Percentiles rank a stretch among this genome's conserved stretches.
Conservation (phyloP, 129 eudicot genomes). For the Pittosporum tobira region DNA sequence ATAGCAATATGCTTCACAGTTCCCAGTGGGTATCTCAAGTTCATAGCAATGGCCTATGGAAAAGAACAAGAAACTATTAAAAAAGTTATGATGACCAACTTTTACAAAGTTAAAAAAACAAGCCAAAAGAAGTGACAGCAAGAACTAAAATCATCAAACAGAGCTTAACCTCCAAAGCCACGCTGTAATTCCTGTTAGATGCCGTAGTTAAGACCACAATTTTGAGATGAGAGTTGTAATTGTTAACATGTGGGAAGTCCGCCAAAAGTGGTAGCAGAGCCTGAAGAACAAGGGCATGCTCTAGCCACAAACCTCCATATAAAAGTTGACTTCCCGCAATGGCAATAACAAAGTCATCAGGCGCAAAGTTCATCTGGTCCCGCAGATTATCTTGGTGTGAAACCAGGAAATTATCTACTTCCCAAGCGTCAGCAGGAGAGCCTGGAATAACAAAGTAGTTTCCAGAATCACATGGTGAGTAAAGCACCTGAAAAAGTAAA, state of each 20-base stretch:
- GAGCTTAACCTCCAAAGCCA: constrained; percentile 51
- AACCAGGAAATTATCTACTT: constrained; percentile 31
- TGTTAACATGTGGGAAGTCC: constrained; percentile 27
- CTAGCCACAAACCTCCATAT: constrained; percentile 87
- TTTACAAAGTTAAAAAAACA: background rate
- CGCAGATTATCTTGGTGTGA: constrained; percentile 26
- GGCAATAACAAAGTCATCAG: constrained; percentile 56
- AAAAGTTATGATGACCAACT: background rate
- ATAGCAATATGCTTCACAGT: constrained; percentile 46
- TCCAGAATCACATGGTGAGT: constrained; percentile 79
- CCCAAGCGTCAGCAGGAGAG: constrained; percentile 59
- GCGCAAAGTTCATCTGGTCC: constrained; percentile 28
- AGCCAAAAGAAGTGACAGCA: background rate
- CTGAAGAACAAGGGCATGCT: constrained; percentile 73
- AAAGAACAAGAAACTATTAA: constrained; percentile 11
- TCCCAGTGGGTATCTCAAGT: constrained; percentile 53
- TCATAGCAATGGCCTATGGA: constrained; percentile 52
- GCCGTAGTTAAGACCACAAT: constrained; percentile 55
- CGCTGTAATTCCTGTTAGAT: constrained; percentile 52
- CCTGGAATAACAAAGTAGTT: constrained; percentile 93
- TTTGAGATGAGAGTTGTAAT: constrained; percentile 37
- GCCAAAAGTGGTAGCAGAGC: constrained; percentile 58
- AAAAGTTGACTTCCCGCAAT: constrained; percentile 62
- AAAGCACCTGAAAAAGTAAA: constrained; percentile 50
- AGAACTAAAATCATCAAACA: background rate